phyloP scores from a whole-genome alignment of 2,329 filamentous ascomycete genomes.

The Fulvia fulva region DNA sequence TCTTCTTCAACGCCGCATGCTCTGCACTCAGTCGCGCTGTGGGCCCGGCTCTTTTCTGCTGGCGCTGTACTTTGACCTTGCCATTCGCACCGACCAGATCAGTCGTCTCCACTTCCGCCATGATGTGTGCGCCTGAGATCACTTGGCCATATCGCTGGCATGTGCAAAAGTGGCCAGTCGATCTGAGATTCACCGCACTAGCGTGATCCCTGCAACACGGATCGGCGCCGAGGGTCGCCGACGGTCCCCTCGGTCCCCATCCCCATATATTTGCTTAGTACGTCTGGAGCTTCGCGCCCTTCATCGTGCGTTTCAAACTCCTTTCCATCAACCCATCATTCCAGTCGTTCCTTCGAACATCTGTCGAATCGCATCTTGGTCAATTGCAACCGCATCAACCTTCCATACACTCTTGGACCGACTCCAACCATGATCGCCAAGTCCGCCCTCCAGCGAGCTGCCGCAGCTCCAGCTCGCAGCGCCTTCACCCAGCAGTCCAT shows the following conservation, averaged over 20 bases:
- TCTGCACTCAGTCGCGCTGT: conserved; percentile 32
- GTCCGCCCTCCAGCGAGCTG: conserved; percentile 29
- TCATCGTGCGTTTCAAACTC: neutral
- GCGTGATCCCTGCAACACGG: neutral
- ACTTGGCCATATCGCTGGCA: conserved; percentile 5
- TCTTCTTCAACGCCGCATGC: conserved; percentile 32
- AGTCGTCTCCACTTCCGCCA: conserved; percentile 23
- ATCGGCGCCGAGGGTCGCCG: neutral
- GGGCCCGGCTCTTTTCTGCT: conserved; percentile 23
- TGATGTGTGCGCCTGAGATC: neutral
- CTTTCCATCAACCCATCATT: neutral
- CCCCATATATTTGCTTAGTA: neutral
- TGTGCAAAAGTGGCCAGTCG: neutral
- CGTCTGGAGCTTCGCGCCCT: neutral
- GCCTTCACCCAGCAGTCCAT: conserved; percentile 37
- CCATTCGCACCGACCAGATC: conserved; percentile 28
- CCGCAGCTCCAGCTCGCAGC: conserved; percentile 24
- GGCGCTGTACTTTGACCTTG: conserved; percentile 22
- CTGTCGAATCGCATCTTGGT: neutral
- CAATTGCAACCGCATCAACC: neutral
- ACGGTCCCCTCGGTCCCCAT: no score
- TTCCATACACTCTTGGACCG: neutral
- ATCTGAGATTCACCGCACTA: neutral
- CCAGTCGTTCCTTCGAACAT: neutral
- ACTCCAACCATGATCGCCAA: conserved; percentile 29